Evolutionary conservation across 768 basidiomycete genomes (phyloP).

Genomic region (Trametes villosa): DNA sequence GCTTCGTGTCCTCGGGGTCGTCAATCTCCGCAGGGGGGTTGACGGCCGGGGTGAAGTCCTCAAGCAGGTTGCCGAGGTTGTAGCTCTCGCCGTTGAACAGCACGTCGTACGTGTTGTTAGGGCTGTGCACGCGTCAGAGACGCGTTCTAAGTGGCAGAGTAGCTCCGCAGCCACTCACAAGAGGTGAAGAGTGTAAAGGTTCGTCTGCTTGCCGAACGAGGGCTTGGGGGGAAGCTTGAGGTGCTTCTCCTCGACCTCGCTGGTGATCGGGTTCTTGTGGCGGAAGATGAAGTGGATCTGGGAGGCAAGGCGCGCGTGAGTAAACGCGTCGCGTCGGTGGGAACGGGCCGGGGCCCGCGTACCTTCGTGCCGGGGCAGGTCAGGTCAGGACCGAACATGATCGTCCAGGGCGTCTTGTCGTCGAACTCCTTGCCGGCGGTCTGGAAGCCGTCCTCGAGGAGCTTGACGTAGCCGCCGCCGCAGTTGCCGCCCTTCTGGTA

Average conservation of each 20-base stretch:
- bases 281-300: slow-evolving; percentile 99
- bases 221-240: slow-evolving; percentile 81
- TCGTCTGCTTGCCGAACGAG: slow-evolving; percentile 80
- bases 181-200: slow-evolving; percentile 92
- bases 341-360: slow-evolving; percentile 15
- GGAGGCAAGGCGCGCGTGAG: slow-evolving; percentile 5
- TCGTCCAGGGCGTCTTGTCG: slow-evolving; percentile 91
- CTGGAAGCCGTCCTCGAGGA: slow-evolving; percentile 93
- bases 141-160: slow-evolving; percentile 3
- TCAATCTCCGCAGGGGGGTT: slow-evolving; percentile 95
- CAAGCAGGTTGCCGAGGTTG: slow-evolving; percentile 81
- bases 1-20: slow-evolving; percentile 90
- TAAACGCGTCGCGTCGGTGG: slow-evolving; percentile 2
- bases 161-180: slow-evolving; percentile 58
- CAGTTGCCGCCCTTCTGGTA: slow-evolving; percentile 99
- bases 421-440: slow-evolving; percentile 91
- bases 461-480: slow-evolving; percentile 98
- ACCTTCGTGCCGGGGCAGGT: slow-evolving; percentile 93
- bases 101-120: slow-evolving; percentile 94
- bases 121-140: slow-evolving; percentile 48
- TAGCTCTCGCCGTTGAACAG: slow-evolving; percentile 85
- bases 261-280: slow-evolving; percentile 90
- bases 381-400: slow-evolving; percentile 98
- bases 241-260: slow-evolving; percentile 97
- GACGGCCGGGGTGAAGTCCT: slow-evolving; percentile 91